These are phyloP conservation scores for Aspergillus tubingensis DNA, from an alignment of 2,329 filamentous ascomycete genomes.

Conservation along the genomic window DNA sequence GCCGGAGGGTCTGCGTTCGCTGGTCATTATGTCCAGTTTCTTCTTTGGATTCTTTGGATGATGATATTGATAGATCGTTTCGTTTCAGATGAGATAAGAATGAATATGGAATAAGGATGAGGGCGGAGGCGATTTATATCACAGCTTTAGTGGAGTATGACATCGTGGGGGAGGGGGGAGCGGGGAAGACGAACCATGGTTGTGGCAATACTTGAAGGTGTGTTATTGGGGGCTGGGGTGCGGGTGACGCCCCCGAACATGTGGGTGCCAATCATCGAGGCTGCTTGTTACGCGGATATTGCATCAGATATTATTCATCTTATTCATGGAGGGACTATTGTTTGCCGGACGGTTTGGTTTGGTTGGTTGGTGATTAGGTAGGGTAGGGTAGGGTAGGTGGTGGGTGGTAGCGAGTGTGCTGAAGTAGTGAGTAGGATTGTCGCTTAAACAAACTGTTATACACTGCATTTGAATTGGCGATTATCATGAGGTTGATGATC, in stretches of 20 bases:
- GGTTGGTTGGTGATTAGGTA: background rate
- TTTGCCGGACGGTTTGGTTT: background rate
- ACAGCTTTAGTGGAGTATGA: background rate
- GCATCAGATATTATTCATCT: background rate
- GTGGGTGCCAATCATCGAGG: background rate
- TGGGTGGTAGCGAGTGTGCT: background rate
- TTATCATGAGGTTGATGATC: no score
- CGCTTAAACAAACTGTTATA: no score
- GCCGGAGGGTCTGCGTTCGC: background rate
- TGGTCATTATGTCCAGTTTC: background rate
- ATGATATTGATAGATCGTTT: background rate
- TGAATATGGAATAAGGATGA: background rate
- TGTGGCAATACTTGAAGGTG: background rate
- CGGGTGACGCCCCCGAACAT: background rate
- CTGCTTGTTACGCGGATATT: background rate
- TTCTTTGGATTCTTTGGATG: background rate
- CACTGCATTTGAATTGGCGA: no score
- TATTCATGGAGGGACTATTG: no score
- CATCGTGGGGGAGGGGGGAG: background rate
- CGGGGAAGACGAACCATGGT: background rate
- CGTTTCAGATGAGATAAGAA: background rate
- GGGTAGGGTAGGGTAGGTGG: background rate
- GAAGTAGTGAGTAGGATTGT: no score
- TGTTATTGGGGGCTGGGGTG: background rate
- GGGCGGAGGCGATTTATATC: background rate